Base-by-base conservation (phyloP, 495 filamentous ascomycete species). In the Jackrogersella minutella region DNA sequence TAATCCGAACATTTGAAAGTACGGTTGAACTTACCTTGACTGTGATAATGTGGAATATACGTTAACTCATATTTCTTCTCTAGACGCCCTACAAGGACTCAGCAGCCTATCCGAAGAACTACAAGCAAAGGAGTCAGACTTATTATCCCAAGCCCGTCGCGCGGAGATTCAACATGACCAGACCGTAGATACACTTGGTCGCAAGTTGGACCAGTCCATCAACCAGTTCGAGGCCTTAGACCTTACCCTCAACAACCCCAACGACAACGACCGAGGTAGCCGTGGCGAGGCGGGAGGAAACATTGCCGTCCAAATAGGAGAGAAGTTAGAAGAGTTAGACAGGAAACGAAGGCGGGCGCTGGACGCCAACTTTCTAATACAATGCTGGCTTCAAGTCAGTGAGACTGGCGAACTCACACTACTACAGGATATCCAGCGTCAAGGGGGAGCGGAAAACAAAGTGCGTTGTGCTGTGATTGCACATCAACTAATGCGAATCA, bases 1-100 rank as follows among this genome's bases (percentile, higher is more conserved):
- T 97, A 70, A 98, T 99, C 64, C 88, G 96, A 37, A 93, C 91
- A 13, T 98, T 99, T 70, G 95, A 99, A 77, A 86, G 91, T 84
- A 87, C 26, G 26, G 7, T 30, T 64, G 77, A 33, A 11, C 10
- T 37, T 6, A 21, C 22, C 26, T 40, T 19, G 36, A 41, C 30
- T 16, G 13, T 17, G 3, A 11, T 11, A 19, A 19, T 17, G n/a
- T 19, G 37, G 11, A 34, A 47, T 16, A 8, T 28, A 11, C 63
- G 62, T 73, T 77, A 69, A 79, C 57, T 11, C 14, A 24, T 58
- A 8, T 41, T 26, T 51, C 46, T 16, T 51, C 49, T 14, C n/a
- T 36, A 84, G 84, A 81, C 60, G 85, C 95, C 28, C 82, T 97
- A 26, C 84, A 85, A 33, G 91, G 91, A 26, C 84, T 99, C 36